phyloP scores from a whole-genome alignment of 352 stramenopile species.

The Phytopythium boreale region DNA sequence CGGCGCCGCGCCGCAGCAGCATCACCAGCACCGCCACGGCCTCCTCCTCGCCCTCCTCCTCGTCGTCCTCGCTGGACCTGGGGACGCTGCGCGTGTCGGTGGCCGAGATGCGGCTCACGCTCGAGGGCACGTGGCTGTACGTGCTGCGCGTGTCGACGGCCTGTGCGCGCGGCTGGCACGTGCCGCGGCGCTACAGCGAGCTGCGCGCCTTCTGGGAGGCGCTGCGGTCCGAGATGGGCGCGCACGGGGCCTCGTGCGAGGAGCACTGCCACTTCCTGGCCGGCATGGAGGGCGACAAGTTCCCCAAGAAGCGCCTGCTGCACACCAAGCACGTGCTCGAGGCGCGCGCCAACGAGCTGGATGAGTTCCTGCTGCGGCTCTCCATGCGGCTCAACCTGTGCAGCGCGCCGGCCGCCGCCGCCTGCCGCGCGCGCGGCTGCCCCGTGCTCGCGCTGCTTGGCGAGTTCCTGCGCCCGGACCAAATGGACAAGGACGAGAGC shows the following conservation, averaged over 20 bases:
- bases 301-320: slow-evolving; percentile 69
- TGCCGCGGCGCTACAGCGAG: slow-evolving; percentile 65
- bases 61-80: slow-evolving; percentile 28
- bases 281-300: slow-evolving; percentile 66
- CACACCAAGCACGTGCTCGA: slow-evolving; percentile 69
- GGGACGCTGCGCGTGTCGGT: slow-evolving; percentile 48
- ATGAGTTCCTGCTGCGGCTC: slow-evolving; percentile 62
- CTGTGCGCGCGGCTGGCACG: slow-evolving; percentile 33
- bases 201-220: slow-evolving; percentile 65
- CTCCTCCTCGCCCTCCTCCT: not conserved
- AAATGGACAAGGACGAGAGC: slow-evolving; percentile 9
- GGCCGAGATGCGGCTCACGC: slow-evolving; percentile 48
- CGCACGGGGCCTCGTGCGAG: slow-evolving; percentile 28
- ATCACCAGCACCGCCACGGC: too few species aligned
- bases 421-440: slow-evolving; percentile 43
- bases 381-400: slow-evolving; percentile 70
- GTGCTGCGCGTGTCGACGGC: slow-evolving; percentile 57
- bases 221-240: slow-evolving; percentile 36
- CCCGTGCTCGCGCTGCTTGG: slow-evolving; percentile 37
- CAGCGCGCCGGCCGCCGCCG: slow-evolving; percentile 35
- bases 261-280: slow-evolving; percentile 69
- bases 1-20: too few species aligned
- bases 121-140: slow-evolving; percentile 66
- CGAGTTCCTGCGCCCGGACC: slow-evolving; percentile 39
- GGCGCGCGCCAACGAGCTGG: slow-evolving; percentile 41